A percentile compares a stretch with the other conserved stretches of the same genome.
Evolutionary conservation across 2,329 filamentous ascomycete species (phyloP).

Genomic region (Apiospora marii): DNA sequence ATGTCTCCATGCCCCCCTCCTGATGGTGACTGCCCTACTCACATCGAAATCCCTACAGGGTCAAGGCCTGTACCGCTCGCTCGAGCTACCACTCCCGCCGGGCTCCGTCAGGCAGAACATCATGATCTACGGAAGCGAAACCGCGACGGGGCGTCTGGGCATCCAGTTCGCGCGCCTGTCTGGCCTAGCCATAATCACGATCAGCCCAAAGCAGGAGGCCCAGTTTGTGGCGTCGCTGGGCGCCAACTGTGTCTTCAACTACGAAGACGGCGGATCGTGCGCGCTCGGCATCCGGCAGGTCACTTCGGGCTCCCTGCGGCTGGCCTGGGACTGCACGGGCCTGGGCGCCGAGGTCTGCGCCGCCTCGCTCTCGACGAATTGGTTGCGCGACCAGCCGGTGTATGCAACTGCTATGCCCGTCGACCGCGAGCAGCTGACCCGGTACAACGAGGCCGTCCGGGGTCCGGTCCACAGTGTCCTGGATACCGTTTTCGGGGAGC

Average conservation of each 20-base stretch:
- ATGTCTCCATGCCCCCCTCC: not conserved
- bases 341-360: slow-evolving; percentile 41
- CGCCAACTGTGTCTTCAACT: slow-evolving; percentile 44
- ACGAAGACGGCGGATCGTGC: slow-evolving; percentile 38
- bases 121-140: slow-evolving; percentile 58
- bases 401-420: slow-evolving; percentile 51
- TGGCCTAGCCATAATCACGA: slow-evolving; percentile 49
- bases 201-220: slow-evolving; percentile 48
- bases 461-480: slow-evolving; percentile 43
- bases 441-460: slow-evolving; percentile 50
- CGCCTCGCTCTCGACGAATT: slow-evolving; percentile 36
- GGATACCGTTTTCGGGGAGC: slow-evolving; percentile 51
- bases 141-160: slow-evolving; percentile 61
- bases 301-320: slow-evolving; percentile 33
- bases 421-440: slow-evolving; percentile 47
- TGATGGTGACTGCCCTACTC: slow-evolving; percentile 14
- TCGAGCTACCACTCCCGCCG: slow-evolving; percentile 55
- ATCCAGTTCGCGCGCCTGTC: slow-evolving; percentile 54
- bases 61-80: slow-evolving; percentile 56
- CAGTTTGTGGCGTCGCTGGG: slow-evolving; percentile 44
- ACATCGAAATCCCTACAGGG: slow-evolving; percentile 40
- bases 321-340: slow-evolving; percentile 47
- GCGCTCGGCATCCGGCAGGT: slow-evolving; percentile 35
- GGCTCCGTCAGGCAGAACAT: slow-evolving; percentile 47
- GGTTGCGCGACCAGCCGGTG: slow-evolving; percentile 38